Evolutionary conservation across 345 rosid genomes (phyloP).

Genomic region (Citrus glauca): DNA sequence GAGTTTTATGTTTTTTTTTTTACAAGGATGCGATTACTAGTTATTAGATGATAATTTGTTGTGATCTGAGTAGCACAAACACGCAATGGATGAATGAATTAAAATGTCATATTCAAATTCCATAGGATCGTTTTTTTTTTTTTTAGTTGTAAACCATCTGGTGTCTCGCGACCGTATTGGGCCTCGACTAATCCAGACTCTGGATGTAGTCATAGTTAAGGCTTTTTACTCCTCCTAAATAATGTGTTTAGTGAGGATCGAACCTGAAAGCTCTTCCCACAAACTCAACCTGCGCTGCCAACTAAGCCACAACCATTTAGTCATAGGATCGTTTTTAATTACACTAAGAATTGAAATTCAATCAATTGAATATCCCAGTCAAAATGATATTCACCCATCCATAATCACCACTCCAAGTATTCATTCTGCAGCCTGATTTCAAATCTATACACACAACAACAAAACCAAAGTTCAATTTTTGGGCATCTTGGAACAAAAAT

Average conservation of each 20-base stretch:
- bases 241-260: no score
- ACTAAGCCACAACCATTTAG: no score
- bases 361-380: background rate
- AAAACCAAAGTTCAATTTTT: background rate
- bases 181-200: no score
- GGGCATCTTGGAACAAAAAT: background rate
- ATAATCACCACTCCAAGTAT: background rate
- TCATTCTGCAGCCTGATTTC: slow-evolving; percentile 11
- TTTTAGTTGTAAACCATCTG: no score
- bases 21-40: background rate
- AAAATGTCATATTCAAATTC: background rate
- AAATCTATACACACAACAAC: slow-evolving; percentile 13
- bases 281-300: no score
- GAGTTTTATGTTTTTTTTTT: no score
- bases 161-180: no score
- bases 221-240: no score
- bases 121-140: background rate
- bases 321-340: background rate
- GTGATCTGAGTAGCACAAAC: background rate
- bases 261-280: no score
- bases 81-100: background rate
- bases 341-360: background rate
- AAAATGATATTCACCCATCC: background rate
- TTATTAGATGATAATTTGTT: background rate
- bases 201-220: no score